Evolutionary conservation across 768 basidiomycete species (phyloP).

Genomic region (Mycena indigotica): DNA sequence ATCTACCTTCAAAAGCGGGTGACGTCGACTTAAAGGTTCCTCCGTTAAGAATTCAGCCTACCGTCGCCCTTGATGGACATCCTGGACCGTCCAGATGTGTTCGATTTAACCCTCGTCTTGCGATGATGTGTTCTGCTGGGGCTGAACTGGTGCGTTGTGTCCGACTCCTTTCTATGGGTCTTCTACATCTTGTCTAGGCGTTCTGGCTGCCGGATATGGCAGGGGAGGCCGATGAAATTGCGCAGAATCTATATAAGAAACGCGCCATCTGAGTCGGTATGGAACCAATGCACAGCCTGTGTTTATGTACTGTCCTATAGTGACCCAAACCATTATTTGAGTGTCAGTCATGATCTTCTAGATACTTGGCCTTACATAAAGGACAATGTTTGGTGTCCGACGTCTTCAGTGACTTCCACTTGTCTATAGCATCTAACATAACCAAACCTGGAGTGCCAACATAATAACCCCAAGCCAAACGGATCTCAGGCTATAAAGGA

Average conservation of each 20-base stretch:
- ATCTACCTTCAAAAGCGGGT: slow-evolving; percentile 54
- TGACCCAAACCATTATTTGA: too few relatives aligned
- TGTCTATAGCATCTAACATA: too few relatives aligned
- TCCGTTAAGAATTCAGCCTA: slow-evolving; percentile 47
- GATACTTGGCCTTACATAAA: too few relatives aligned
- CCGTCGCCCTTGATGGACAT: slow-evolving; percentile 70
- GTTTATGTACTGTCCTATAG: too few relatives aligned
- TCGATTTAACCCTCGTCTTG: slow-evolving; percentile 84
- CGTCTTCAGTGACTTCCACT: too few relatives aligned
- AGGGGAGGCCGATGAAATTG: slow-evolving; percentile 70
- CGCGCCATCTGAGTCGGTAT: too few relatives aligned
- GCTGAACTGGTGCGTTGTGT: slow-evolving; percentile 76
- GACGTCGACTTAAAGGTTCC: slow-evolving; percentile 56
- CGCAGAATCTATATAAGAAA: slow-evolving; percentile 68
- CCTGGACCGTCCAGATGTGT: slow-evolving; percentile 85
- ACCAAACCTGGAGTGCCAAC: too few relatives aligned
- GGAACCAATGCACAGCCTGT: too few relatives aligned
- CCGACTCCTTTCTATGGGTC: slow-evolving; percentile 47
- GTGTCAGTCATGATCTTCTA: too few relatives aligned
- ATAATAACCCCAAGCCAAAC: too few relatives aligned
- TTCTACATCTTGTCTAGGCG: slow-evolving; percentile 32
- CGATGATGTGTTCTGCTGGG: slow-evolving; percentile 87
- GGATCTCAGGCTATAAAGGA: too few relatives aligned
- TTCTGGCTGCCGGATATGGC: slow-evolving; percentile 58
- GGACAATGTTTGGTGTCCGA: too few relatives aligned